phyloP scores from a whole-genome alignment of 208 protist genomes.

The Crithidia acanthocephali region DNA sequence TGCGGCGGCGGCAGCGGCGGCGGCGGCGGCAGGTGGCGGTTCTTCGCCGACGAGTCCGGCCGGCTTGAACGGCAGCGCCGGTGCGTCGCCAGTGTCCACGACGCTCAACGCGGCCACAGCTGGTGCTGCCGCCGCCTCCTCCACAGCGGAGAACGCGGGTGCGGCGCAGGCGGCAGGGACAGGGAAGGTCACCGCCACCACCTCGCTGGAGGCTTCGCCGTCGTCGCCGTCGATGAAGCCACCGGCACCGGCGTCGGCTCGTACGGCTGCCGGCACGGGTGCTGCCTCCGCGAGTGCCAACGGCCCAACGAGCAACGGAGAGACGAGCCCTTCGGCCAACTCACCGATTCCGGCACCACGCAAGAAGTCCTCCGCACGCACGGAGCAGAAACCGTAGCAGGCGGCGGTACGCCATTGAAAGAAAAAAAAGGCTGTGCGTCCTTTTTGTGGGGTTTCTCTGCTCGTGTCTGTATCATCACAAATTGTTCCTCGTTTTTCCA shows the following conservation, averaged over 20 bases:
- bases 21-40: neutral
- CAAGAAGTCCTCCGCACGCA: constrained; percentile 9
- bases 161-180: neutral
- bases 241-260: constrained; percentile 19
- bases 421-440: neutral
- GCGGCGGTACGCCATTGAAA: no score
- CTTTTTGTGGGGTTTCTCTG: neutral
- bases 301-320: constrained; percentile 7
- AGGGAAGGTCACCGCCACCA: neutral
- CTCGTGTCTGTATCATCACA: constrained; percentile 1
- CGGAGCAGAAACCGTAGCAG: constrained; percentile 5
- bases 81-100: neutral
- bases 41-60: neutral
- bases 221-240: constrained; percentile 22
- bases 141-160: neutral
- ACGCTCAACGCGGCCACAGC: neutral
- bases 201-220: constrained; percentile 16
- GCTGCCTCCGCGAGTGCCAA: constrained; percentile 3
- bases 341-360: constrained; percentile 1
- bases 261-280: neutral
- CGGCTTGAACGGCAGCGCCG: constrained; percentile 24
- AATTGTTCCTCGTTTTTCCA: neutral
- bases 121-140: neutral
- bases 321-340: neutral
- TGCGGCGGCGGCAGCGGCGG: constrained; percentile 7